Evolutionary conservation across 75 land plant species (phyloP), one percentile per base, ranked within the genome.

Genomic region (Pinus taeda): DNA sequence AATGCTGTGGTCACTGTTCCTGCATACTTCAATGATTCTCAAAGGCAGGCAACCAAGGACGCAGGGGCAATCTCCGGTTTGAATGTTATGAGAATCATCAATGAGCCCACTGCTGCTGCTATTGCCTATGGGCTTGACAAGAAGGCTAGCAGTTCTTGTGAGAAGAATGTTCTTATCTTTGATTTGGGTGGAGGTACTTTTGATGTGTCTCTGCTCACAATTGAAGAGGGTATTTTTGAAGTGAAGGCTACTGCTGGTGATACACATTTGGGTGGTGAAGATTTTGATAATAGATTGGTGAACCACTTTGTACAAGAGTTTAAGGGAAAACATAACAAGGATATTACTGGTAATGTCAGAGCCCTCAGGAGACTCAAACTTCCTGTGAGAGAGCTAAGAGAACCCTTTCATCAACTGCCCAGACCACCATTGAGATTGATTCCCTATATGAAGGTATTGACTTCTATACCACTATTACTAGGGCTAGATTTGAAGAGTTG

Each of bases 121-220:
- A 89, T 91, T 71, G 93, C 93, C 36, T 91, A 91, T 72, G 93
- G 93, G 56, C 82, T 91, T 42, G 93, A 91, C 78, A 91, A 91
- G 83, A 91, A 91, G 83, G 91, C 93, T 1, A 78, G 83, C 17
- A 82, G 84, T 33, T 83, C 70, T 20, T 91, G 93, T 4, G 91
- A 91, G 85, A 91, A 89, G 85, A 89, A 89, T 60, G 86, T 91
- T 7, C 80, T 91, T 29, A 89, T 91, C 57, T 87, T 89, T 78
- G 89, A 88, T 66, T 71, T 88, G 11, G 90, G 92, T 58, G 92
- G 92, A 57, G 92, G 92, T 21, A 90, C 92, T 15, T 91, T 89
- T 75, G 93, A 91, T 81, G 93, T 91, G 5, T 91, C 93, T 21
- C 80, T 91, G 2, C 85, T 91, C 61, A 91, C 93, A 0, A 91